Percentiles rank a stretch among this genome's conserved stretches.
Evolutionary conservation across 257 asterid species (phyloP).

Genomic region (Lavandula angustifolia): DNA sequence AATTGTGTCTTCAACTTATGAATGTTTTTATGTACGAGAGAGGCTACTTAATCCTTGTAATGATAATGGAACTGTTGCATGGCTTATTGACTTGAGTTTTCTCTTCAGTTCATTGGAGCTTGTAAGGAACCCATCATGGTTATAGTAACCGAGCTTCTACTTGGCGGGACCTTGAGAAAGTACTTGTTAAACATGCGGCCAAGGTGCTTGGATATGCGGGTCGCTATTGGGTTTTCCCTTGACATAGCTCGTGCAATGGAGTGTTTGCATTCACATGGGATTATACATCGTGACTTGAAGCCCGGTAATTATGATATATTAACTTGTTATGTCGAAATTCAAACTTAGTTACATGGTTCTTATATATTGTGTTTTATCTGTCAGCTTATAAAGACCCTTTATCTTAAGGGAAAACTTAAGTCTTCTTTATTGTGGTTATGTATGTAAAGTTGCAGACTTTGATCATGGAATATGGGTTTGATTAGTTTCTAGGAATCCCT

Average conservation of each 20-base stretch:
- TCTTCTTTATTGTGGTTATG: neutral
- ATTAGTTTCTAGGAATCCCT: neutral
- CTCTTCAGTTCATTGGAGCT: conserved; percentile 82
- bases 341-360: neutral
- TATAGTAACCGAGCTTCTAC: conserved; percentile 79
- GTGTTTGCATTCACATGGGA: conserved; percentile 89
- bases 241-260: conserved; percentile 96
- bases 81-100: conserved; percentile 20
- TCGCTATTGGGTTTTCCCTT: conserved; percentile 78
- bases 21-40: neutral
- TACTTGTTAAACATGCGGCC: conserved; percentile 73
- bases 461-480: neutral
- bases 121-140: conserved; percentile 94
- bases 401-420: neutral
- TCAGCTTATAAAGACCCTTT: neutral
- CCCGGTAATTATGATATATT: conserved; percentile 55
- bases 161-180: conserved; percentile 83
- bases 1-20: conserved; percentile 9
- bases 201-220: conserved; percentile 64
- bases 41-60: neutral
- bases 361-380: neutral
- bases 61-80: conserved; percentile 7
- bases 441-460: neutral
- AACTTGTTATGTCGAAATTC: neutral
- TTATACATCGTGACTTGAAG: conserved; percentile 88